Conservation (phyloP, 2,329 filamentous ascomycete genomes). For the Nemania bipapillata region DNA sequence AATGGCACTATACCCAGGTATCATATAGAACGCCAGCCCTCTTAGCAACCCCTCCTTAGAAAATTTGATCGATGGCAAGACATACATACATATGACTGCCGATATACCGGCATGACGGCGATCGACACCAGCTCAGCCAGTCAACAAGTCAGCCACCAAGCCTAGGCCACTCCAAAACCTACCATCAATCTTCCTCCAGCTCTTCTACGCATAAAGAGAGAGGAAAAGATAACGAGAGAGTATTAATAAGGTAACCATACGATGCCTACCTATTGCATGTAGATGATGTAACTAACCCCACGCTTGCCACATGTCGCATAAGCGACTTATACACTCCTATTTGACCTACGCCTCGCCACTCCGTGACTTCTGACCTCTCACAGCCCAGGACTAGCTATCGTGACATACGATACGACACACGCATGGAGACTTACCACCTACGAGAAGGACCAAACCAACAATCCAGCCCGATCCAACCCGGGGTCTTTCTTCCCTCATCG, state of each 20-base stretch:
- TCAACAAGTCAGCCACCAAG: neutral
- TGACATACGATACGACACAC: constrained; percentile 2
- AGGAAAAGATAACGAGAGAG: neutral
- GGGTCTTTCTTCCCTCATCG: neutral
- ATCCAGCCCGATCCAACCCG: neutral
- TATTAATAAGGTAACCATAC: constrained; percentile 1
- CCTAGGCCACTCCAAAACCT: neutral
- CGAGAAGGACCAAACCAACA: neutral
- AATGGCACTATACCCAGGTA: neutral
- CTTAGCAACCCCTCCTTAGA: neutral
- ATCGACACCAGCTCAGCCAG: neutral
- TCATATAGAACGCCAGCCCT: neutral
- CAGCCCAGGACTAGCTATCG: neutral
- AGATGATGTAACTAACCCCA: constrained; percentile 7
- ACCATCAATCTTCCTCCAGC: neutral
- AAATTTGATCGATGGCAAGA: neutral
- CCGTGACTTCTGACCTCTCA: neutral
- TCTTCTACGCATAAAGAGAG: neutral
- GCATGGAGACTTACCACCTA: neutral
- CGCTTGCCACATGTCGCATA: constrained; percentile 11
- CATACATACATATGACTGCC: neutral
- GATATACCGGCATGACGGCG: neutral
- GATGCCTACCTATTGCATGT: neutral
- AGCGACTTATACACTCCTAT: neutral
- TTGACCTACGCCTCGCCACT: neutral